phyloP scores from a whole-genome alignment of 495 filamentous ascomycete species.

The Terfezia claveryi region DNA sequence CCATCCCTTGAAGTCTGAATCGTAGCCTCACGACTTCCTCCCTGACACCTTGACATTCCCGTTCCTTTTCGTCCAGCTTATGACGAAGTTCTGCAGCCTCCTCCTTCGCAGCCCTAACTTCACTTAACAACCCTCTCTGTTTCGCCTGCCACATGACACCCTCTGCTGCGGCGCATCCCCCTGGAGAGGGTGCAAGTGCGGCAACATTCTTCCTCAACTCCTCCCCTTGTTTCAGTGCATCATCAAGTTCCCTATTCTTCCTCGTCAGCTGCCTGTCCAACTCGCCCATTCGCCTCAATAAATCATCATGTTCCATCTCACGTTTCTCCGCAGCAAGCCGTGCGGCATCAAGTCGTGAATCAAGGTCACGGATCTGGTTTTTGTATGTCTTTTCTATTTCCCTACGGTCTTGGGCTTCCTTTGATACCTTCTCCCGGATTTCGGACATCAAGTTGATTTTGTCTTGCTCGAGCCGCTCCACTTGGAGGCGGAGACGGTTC shows the following conservation, averaged over 20 bases:
- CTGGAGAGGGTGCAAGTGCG: conserved; percentile 1
- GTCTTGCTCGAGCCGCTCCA: conserved; percentile 25
- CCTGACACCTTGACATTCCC: conserved; percentile 28
- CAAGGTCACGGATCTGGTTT: conserved; percentile 38
- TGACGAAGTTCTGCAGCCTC: conserved; percentile 31
- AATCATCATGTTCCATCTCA: conserved; percentile 38
- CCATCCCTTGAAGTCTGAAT: conserved; percentile 20
- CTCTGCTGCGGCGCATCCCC: conserved; percentile 3
- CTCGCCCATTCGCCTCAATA: conserved; percentile 33
- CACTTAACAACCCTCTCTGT: conserved; percentile 19
- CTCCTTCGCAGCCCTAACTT: conserved; percentile 30
- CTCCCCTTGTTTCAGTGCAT: background rate
- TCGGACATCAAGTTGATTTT: conserved; percentile 23
- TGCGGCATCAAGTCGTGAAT: conserved; percentile 30
- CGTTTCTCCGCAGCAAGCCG: conserved; percentile 39
- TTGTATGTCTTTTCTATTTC: conserved; percentile 31
- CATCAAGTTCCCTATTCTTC: conserved; percentile 3
- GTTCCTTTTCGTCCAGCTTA: conserved; percentile 29
- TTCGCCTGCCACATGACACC: conserved; percentile 12
- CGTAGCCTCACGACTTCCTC: conserved; percentile 27
- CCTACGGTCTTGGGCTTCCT: conserved; percentile 28
- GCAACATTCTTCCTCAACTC: conserved; percentile 6
- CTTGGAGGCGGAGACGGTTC: conserved; percentile 15
- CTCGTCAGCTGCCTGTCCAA: conserved; percentile 24
- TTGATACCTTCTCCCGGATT: conserved; percentile 24